These are phyloP conservation scores for Blepharisma japonicum DNA, from an alignment of 73 alveolate species.

Conservation along the genomic window DNA sequence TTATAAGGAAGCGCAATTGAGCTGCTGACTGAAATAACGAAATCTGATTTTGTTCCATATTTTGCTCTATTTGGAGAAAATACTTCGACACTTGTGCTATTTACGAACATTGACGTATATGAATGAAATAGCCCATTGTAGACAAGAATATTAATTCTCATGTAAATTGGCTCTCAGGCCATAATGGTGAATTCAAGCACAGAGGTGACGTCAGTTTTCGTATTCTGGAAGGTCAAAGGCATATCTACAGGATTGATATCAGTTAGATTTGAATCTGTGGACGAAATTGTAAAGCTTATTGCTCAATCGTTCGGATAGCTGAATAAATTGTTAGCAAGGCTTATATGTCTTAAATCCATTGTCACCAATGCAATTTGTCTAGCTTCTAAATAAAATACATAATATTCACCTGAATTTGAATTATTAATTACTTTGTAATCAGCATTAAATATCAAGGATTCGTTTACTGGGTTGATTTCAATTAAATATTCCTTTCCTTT, in stretches of 20 bases:
- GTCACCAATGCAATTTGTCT: conserved; percentile 70
- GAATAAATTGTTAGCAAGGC: conserved; percentile 39
- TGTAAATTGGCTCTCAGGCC: conserved; percentile 52
- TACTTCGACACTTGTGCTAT: conserved; percentile 70
- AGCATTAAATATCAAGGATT: not conserved
- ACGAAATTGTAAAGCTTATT: conserved; percentile 54
- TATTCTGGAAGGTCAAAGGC: conserved; percentile 71
- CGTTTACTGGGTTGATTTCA: conserved; percentile 10
- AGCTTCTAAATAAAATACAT: conserved; percentile 38
- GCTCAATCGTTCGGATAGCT: conserved; percentile 73
- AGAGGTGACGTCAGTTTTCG: conserved; percentile 41
- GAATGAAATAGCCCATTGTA: conserved; percentile 67
- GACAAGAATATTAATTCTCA: conserved; percentile 66
- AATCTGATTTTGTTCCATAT: conserved; percentile 43
- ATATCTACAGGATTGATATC: conserved; percentile 53
- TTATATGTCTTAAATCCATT: conserved; percentile 69
- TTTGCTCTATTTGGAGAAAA: conserved; percentile 72
- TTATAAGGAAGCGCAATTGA: conserved; percentile 70
- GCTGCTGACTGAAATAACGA: conserved; percentile 47
- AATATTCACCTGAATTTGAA: not conserved
- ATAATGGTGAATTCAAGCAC: conserved; percentile 63
- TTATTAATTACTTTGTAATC: not conserved
- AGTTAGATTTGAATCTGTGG: conserved; percentile 42
- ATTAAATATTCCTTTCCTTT: conserved; percentile 12
- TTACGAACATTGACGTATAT: conserved; percentile 54